Evolutionary conservation across 306 rosid genomes (phyloP), one percentile per base, ranked within the genome.

Genomic region (Lagenaria siceraria): DNA sequence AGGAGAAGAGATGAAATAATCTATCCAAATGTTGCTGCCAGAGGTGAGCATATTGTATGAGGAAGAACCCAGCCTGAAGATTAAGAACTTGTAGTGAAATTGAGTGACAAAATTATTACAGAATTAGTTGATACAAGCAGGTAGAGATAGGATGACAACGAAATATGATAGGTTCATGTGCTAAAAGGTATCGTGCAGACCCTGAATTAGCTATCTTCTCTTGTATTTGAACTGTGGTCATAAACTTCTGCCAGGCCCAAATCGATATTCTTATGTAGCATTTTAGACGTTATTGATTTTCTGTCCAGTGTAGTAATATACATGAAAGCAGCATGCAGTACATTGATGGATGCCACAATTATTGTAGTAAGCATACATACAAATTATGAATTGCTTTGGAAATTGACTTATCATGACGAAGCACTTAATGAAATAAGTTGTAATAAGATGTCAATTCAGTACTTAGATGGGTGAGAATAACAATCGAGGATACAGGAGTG

Each of bases 41-140:
- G 77, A 89, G 35, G 77, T 86, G 90, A 89, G 85, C 24, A 76
- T 95, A 88, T 87, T 95, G 98, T 76, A 90, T 85, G 78, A 95
- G 87, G 90, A 95, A 95, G 88, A 95, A 95, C 24, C 98, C 98
- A 80, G 93, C 80, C 98, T 95, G 87, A 80, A 87, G 81, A 80
- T 19, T 5, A 79, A 82, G 82, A 70, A 56, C 69, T 72, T 21
- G 21, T 11, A 43, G 60, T 58, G 61, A 77, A 22, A 42, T 15
- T 25, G 18, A 49, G 35, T 63, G 73, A 49, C 22, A 72, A 29
- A 49, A 72, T 25, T 49, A 19, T 18, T 51, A 27, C 61, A 49
- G 42, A 51, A 73, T 9, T 51, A 27, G 46, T 73, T 18, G 19
- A 49, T 29, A 73, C 27, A 51, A 73, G 46, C 46, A 52, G 24